phyloP scores from a whole-genome alignment of 495 filamentous ascomycete genomes.

The Aspergillus panamensis region DNA sequence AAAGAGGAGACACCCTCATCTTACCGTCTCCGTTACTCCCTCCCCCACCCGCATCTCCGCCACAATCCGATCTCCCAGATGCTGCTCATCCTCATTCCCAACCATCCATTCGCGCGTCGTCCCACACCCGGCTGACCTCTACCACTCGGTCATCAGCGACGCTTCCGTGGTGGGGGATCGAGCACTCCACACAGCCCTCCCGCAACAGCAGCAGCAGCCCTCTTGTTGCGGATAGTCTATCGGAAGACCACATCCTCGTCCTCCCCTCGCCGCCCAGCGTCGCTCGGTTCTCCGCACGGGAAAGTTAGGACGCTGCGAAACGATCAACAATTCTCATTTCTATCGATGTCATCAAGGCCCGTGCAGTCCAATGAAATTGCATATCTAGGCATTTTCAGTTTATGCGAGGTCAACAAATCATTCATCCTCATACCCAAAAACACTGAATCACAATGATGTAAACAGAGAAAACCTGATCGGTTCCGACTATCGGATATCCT shows the following conservation, averaged over 20 bases:
- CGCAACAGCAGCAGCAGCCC: background rate
- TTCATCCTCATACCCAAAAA: no score
- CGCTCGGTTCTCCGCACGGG: conserved; percentile 2
- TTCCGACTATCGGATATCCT: no score
- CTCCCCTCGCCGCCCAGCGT: conserved; percentile 12
- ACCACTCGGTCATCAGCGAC: conserved; percentile 9
- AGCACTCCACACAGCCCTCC: background rate
- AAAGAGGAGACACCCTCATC: background rate
- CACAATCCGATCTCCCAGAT: background rate
- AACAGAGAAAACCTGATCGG: no score
- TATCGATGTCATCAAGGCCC: no score
- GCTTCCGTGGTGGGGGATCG: conserved; percentile 8
- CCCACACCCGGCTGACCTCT: conserved; percentile 1
- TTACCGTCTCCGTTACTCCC: conserved; percentile 10
- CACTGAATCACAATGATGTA: no score
- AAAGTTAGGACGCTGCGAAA: background rate
- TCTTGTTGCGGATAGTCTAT: background rate
- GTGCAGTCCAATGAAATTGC: no score
- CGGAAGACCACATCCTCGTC: conserved; percentile 9
- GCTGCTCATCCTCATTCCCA: background rate
- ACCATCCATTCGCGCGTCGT: background rate
- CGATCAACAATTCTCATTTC: no score
- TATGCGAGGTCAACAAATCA: no score
- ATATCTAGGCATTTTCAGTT: no score
- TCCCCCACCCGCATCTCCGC: background rate